phyloP scores from a whole-genome alignment of 163 green algal species.

The Scenedesmus sp. region DNA sequence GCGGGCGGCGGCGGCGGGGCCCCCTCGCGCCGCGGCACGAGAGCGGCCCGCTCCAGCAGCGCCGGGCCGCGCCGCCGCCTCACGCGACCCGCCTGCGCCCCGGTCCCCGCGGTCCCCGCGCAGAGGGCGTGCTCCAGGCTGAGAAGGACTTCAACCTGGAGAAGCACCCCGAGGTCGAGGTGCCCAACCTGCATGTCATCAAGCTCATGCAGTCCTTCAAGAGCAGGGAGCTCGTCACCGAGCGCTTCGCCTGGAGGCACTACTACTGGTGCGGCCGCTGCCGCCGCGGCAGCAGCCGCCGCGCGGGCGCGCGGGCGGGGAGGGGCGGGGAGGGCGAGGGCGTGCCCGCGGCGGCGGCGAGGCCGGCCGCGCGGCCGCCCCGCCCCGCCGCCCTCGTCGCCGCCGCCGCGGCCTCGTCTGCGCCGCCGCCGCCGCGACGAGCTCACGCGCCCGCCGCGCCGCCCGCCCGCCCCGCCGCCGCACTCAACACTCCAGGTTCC shows the following conservation, averaged over 20 bases:
- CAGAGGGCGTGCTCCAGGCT: constrained; percentile 98
- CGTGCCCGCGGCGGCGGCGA: neutral
- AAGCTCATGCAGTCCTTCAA: constrained; percentile 99
- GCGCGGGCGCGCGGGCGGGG: neutral
- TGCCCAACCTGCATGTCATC: constrained; percentile 99
- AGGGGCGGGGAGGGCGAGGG: neutral
- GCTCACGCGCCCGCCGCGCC: too few relatives aligned
- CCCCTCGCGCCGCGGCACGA: too few relatives aligned
- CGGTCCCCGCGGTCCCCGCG: neutral
- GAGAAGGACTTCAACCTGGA: constrained; percentile 99
- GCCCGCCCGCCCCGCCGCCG: too few relatives aligned
- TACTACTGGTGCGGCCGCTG: constrained; percentile 95
- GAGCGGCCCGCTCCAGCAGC: too few relatives aligned
- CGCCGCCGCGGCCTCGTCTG: neutral
- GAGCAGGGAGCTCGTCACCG: constrained; percentile 95
- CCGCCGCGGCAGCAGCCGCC: neutral
- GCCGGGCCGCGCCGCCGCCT: too few relatives aligned
- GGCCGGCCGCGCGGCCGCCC: too few relatives aligned
- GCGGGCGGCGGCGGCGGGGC: too few relatives aligned
- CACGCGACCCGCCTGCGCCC: too few relatives aligned
- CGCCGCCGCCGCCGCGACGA: neutral
- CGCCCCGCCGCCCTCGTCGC: too few relatives aligned
- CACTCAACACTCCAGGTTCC: constrained; percentile 77
- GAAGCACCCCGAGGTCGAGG: constrained; percentile 94
- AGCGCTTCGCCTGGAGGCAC: constrained; percentile 98